Evolutionary conservation across 2,329 filamentous ascomycete species (phyloP).

Genomic region (Zasmidium citrigriseum): DNA sequence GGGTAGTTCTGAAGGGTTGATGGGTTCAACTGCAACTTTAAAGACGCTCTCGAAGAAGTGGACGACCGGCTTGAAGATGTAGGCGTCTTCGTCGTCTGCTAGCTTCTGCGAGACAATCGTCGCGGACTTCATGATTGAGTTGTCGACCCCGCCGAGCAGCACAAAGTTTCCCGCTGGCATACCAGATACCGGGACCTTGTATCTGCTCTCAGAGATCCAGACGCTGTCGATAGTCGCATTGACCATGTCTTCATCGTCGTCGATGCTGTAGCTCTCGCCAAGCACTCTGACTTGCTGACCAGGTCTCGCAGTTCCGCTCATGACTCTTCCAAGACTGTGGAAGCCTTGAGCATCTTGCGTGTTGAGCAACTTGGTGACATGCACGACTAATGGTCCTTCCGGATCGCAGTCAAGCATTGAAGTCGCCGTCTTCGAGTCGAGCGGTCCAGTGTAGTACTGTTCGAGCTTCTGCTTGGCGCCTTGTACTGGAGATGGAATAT

Average conservation of each 20-base stretch:
- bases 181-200: constrained; percentile 88
- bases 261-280: constrained; percentile 91
- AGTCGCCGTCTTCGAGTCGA: constrained; percentile 76
- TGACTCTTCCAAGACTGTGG: constrained; percentile 83
- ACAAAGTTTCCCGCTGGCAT: constrained; percentile 94
- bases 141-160: constrained; percentile 88
- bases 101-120: constrained; percentile 81
- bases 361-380: constrained; percentile 91
- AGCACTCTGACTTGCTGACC: constrained; percentile 85
- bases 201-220: constrained; percentile 88
- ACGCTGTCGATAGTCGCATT: constrained; percentile 80
- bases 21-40: constrained; percentile 96
- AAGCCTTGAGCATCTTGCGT: constrained; percentile 88
- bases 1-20: constrained; percentile 94
- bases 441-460: constrained; percentile 86
- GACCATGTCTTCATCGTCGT: constrained; percentile 98
- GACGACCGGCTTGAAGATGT: constrained; percentile 88
- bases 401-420: constrained; percentile 82
- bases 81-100: constrained; percentile 85
- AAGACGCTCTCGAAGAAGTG: constrained; percentile 98
- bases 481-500: constrained; percentile 82
- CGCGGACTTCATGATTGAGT: constrained; percentile 96
- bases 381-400: constrained; percentile 87
- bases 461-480: constrained; percentile 76
- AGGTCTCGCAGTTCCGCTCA: constrained; percentile 86